Base-by-base conservation (phyloP, 2,329 filamentous ascomycete species). In the Phaeosphaeriaceae sp. region DNA sequence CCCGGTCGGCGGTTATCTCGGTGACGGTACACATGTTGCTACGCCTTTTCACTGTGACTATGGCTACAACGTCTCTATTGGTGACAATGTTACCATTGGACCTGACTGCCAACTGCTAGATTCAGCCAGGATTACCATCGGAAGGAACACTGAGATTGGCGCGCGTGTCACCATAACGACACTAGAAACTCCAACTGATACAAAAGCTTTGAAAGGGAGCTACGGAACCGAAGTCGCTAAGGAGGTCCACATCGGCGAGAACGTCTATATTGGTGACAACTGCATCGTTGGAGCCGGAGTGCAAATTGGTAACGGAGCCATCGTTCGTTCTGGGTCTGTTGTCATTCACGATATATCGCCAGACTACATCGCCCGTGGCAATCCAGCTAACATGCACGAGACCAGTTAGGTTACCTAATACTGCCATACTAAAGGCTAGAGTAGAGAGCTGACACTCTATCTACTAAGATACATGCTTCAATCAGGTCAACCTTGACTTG, bases 11-110 rank as follows among this genome's bases (percentile, higher is more conserved):
- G 89, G 83, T 48, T 82, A 79, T 18, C 83, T 94, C 4, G 90
- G 90, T n/a, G 82, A 86, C 13, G 85, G 87, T 47, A 87, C 89
- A 4, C 80, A 87, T 34, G 88, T 99, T 20, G 91, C 96, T 65
- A 86, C 89, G 2, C 93, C 93, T 0, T 97, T 99, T 72, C 87
- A 82, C 39, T 97, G 93, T 70, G 92, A 97, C 66, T 97, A 97
- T 67, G 94, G 94, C 0, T 97, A 96, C 76, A 97, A 99, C 71
- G 88, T 97, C 63, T 83, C 83, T 39, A 89, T 99, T 58, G 92
- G 90, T 11, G 87, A 92, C 60, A 87, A 94, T 56, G 90, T 95
- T 2, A 83, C 87, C 46, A 89, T 97, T 59, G 90, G 88, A 16
- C 83, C 89, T 47, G 89, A 90, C 64, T 97, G 92, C 73, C 87